Evolutionary conservation across 805 yeast genomes (phyloP).

Genomic region (Ogataea siamensis): DNA sequence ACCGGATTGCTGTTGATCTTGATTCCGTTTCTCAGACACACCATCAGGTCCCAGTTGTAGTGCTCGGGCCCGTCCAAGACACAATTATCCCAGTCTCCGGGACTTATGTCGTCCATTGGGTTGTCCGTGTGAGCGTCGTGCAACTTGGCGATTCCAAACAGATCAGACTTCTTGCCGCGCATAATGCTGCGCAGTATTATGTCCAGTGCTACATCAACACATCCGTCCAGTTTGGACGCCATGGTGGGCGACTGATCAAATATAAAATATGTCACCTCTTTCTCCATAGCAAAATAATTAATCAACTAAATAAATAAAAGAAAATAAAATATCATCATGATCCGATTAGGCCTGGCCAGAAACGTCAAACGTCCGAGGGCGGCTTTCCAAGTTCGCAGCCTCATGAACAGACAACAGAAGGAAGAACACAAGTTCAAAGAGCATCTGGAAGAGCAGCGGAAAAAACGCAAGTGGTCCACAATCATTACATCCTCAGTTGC

Average conservation of each 20-base stretch:
- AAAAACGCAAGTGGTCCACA: conserved; percentile 16
- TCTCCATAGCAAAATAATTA: conserved; percentile 13
- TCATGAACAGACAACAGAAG: conserved; percentile 12
- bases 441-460: conserved; percentile 13
- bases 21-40: conserved; percentile 15
- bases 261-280: conserved; percentile 36
- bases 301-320: neutral
- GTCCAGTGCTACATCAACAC: conserved; percentile 42
- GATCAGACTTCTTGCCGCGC: conserved; percentile 29
- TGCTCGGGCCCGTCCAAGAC: conserved; percentile 18
- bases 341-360: neutral
- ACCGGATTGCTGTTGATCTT: conserved; percentile 19
- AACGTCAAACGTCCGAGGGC: neutral
- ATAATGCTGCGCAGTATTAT: conserved; percentile 33
- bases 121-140: conserved; percentile 30
- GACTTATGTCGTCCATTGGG: conserved; percentile 21
- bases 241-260: conserved; percentile 48
- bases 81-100: conserved; percentile 27
- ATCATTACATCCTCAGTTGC: conserved; percentile 18
- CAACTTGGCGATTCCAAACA: conserved; percentile 23
- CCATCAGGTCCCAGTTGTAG: conserved; percentile 20
- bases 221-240: conserved; percentile 40
- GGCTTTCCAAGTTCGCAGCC: neutral
- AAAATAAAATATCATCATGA: conserved; percentile 4
- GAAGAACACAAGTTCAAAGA: conserved; percentile 11